phyloP scores from a whole-genome alignment of 2,329 filamentous ascomycete species.

The Trichoderma cornu-damae region DNA sequence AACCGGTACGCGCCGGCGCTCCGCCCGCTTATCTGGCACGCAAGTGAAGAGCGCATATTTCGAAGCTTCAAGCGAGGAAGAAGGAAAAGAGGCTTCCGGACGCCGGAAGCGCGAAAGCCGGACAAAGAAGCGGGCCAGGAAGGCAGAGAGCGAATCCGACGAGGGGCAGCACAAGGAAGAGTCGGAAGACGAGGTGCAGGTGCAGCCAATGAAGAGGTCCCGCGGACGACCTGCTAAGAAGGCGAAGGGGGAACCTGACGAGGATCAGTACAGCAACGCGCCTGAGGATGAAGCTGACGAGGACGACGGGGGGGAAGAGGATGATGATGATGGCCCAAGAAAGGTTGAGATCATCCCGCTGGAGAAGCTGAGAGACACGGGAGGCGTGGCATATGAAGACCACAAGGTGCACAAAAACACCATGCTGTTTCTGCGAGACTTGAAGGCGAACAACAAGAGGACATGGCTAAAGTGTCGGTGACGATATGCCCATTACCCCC shows the following conservation, averaged over 20 bases:
- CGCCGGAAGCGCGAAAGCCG: conserved; percentile 25
- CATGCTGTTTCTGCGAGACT: conserved; percentile 51
- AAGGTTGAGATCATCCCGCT: conserved; percentile 35
- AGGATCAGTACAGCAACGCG: conserved; percentile 24
- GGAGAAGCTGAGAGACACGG: conserved; percentile 33
- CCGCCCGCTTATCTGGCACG: conserved; percentile 42
- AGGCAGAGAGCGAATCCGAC: conserved; percentile 21
- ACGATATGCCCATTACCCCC: background rate
- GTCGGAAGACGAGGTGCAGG: conserved; percentile 23
- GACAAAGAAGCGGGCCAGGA: conserved; percentile 23
- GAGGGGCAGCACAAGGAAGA: conserved; percentile 25
- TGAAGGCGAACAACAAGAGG: conserved; percentile 56
- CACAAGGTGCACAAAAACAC: conserved; percentile 54
- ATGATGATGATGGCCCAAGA: conserved; percentile 34
- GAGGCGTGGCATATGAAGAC: conserved; percentile 44
- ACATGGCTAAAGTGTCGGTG: conserved; percentile 53
- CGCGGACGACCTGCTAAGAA: conserved; percentile 22
- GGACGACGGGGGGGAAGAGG: conserved; percentile 25
- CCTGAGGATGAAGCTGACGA: conserved; percentile 25
- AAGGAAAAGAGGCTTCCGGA: background rate
- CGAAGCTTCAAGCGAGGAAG: conserved; percentile 32
- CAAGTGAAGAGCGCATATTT: conserved; percentile 50
- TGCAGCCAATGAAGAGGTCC: conserved; percentile 27
- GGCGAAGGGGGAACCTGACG: conserved; percentile 21
- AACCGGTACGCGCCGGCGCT: conserved; percentile 40